Conservation (phyloP, 2,329 filamentous ascomycete genomes). For the Paecilomyces sp. region DNA sequence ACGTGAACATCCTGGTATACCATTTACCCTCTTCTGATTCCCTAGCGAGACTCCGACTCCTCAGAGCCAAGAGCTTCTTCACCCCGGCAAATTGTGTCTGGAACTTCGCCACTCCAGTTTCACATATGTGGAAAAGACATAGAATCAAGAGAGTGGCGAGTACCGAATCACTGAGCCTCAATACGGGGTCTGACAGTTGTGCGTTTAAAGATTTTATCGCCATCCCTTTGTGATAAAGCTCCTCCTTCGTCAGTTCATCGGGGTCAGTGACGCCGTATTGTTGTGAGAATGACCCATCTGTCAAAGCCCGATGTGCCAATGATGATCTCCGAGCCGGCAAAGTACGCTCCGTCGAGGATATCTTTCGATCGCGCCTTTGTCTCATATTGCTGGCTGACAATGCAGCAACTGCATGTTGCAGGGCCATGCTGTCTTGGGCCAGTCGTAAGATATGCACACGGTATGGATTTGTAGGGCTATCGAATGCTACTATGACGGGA, state of each 20-base stretch:
- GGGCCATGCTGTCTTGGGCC: slow-evolving; percentile 67
- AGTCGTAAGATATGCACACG: slow-evolving; percentile 73
- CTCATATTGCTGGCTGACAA: slow-evolving; percentile 82
- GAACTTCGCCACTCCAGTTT: slow-evolving; percentile 88
- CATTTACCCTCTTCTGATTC: slow-evolving; percentile 63
- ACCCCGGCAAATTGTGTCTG: slow-evolving; percentile 90
- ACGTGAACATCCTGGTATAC: slow-evolving; percentile 90
- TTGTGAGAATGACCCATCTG: slow-evolving; percentile 28
- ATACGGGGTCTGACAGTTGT: slow-evolving; percentile 68
- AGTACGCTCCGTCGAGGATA: slow-evolving; percentile 47
- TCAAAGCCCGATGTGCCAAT: slow-evolving; percentile 37
- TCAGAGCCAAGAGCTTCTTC: slow-evolving; percentile 77
- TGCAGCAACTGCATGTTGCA: slow-evolving; percentile 91
- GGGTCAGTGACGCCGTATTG: slow-evolving; percentile 35
- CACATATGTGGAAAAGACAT: slow-evolving; percentile 88
- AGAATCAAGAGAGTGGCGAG: slow-evolving; percentile 80
- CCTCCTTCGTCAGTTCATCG: slow-evolving; percentile 62
- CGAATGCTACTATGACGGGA: slow-evolving; percentile 84
- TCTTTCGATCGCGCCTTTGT: slow-evolving; percentile 59
- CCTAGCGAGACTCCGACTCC: slow-evolving; percentile 54
- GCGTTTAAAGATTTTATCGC: slow-evolving; percentile 78
- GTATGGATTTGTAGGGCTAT: slow-evolving; percentile 79
- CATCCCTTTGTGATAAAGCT: slow-evolving; percentile 76
- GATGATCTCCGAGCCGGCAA: slow-evolving; percentile 44
- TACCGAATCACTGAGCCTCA: slow-evolving; percentile 76